Evolutionary conservation across 1,139 yeast genomes (phyloP).

Genomic region (Pichia sp.): DNA sequence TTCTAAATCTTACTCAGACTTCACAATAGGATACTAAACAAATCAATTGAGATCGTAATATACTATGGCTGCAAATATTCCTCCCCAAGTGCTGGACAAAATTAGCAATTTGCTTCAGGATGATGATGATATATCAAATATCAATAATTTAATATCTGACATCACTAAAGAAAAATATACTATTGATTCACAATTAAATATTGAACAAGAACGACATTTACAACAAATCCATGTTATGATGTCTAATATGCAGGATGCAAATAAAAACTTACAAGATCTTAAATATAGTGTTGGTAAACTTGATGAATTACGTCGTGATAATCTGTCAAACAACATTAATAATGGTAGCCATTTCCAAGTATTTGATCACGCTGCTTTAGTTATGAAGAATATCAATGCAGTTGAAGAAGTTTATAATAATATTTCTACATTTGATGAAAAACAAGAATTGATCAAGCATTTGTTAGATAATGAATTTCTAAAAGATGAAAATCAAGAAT

Average conservation of each 20-base stretch:
- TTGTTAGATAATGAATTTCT: slow-evolving; percentile 52
- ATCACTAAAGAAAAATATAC: slow-evolving; percentile 44
- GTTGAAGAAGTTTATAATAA: slow-evolving; percentile 62
- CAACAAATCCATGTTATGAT: slow-evolving; percentile 20
- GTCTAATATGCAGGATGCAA: slow-evolving; percentile 30
- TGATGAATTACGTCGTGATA: slow-evolving; percentile 46
- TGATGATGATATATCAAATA: slow-evolving; percentile 46
- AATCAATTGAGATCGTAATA: not conserved
- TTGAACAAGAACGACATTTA: slow-evolving; percentile 37
- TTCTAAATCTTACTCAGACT: not conserved
- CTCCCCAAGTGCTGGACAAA: slow-evolving; percentile 15
- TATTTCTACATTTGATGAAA: slow-evolving; percentile 51
- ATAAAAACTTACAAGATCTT: slow-evolving; percentile 40
- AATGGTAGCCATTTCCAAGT: slow-evolving; percentile 22
- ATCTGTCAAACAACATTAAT: slow-evolving; percentile 20
- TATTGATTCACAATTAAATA: slow-evolving; percentile 41
- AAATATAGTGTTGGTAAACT: slow-evolving; percentile 55
- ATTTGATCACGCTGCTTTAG: slow-evolving; percentile 54
- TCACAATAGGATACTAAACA: too few relatives aligned
- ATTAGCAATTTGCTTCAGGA: slow-evolving; percentile 42
- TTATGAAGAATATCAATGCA: slow-evolving; percentile 67
- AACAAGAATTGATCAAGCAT: slow-evolving; percentile 44
- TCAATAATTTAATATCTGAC: slow-evolving; percentile 39
- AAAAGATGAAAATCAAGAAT: slow-evolving; percentile 46
- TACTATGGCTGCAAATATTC: slow-evolving; percentile 5